Base-by-base conservation (phyloP, 495 filamentous ascomycete genomes). In the Pyronema omphalodes region DNA sequence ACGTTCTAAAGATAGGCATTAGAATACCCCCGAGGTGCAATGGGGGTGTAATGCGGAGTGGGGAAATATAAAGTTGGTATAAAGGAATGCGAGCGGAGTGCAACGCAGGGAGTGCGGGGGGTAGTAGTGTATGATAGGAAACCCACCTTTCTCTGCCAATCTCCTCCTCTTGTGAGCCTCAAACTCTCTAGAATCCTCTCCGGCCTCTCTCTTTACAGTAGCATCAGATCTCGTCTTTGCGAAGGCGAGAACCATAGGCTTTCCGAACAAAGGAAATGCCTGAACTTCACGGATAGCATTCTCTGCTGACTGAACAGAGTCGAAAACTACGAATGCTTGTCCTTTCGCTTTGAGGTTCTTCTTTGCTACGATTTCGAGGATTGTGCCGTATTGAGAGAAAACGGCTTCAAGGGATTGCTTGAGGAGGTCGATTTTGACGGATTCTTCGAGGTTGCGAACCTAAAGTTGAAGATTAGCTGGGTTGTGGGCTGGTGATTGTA, bases 251-350 rank as follows among this genome's bases (percentile, higher is more conserved):
- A 80, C 72, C 86, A 99, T 94, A 1, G 86, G 82, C 71, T 94
- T 93, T 19, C 84, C 87, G 60, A 93, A 94, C 12, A 99, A 71
- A 56, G 93, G 86, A 69, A 99, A 96, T 12, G 87, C 88, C 61
- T 96, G 84, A 58, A 94, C 72, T 55, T 93, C 86, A 18, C 91
- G 82, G 56, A 94, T 84, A 12, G 91, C 91, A 43, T 78, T 74
- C 55, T 76, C 72, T 7, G 88, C 91, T 0, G 82, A 74, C 43
- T 88, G 80, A 23, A 78, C 71, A 50, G 72, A 78, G 58, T 93
- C 88, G 68, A 87, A 96, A 51, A 99, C 88, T 53, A 99, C 71
- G 67, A 99, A 99, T 6, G 91, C 91, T 70, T 99, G 91, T 44
- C 91, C 91, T 68, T 93, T 94, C 53, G 86, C 83, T 63, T 85